Base-by-base conservation (phyloP, 345 rosid species). In the Orychophragmus violaceus region DNA sequence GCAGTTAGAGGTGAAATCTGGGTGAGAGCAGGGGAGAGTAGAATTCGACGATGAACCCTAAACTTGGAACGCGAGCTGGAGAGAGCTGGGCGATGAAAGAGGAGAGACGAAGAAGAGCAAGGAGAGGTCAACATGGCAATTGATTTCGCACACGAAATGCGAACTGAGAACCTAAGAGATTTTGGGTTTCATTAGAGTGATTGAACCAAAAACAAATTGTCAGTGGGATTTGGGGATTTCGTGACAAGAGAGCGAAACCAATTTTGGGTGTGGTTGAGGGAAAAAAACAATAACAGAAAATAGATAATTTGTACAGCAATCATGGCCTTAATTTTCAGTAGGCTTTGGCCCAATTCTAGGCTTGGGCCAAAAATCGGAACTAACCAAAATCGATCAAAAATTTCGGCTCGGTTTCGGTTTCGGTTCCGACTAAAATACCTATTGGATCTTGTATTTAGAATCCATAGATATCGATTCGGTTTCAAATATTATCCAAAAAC, bases 91-190 rank as follows among this genome's bases (percentile, higher is more conserved):
- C 78, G 79, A 16, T 77, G 82, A 68, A 78, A 67, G 37, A 84
- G 61, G 55, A 74, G 74, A 46, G 69, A 68, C 64, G 86, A 80
- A 41, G 68, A 87, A 64, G 96, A 87, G 81, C 78, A 83, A 59
- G 76, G 80, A 57, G 88, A 81, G 84, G 88, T 89, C 85, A 87
- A 85, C 96, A 92, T 91, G 76, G 74, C 2, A 30, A 32, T 2
- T 32, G 36, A 9, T 8, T 32, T 8, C 12, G 36, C 12, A 33
- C 9, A 25, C 9, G 17, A 60, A 16, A 10, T n/a, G 54, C 18
- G 25, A 44, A 21, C 8, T 44, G 14, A 41, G n/a, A 55, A 29
- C 1, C 55, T 48, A 69, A 25, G 7, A 49, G 44, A 59, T 48
- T 68, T 42, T 68, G 23, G 5, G 48, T 33, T 68, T 56, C 64